phyloP scores from a whole-genome alignment of 192 early-diverging fungal genomes.

The Backusella tuberculispora region DNA sequence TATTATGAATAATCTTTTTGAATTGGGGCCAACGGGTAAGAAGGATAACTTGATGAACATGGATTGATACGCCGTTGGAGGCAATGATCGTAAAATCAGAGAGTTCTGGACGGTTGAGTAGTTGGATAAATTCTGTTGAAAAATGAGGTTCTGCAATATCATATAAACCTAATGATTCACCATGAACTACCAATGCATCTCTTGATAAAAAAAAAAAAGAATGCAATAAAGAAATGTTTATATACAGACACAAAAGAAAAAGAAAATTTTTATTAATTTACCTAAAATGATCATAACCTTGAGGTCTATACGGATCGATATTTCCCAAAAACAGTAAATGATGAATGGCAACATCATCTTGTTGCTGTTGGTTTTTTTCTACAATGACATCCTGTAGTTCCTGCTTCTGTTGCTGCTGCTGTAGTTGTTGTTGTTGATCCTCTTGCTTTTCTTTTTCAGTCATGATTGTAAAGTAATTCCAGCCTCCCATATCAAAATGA shows the following conservation, averaged over 20 bases:
- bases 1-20: constrained; percentile 47
- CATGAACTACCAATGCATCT: constrained; percentile 56
- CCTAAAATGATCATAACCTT: constrained; percentile 60
- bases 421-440: no score
- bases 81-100: constrained; percentile 59
- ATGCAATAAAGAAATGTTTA: background rate
- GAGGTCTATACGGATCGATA: constrained; percentile 54
- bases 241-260: background rate
- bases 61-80: constrained; percentile 47
- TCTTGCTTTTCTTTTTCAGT: constrained; percentile 28
- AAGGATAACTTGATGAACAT: constrained; percentile 59
- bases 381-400: constrained; percentile 15
- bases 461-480: constrained; percentile 63
- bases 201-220: constrained; percentile 23
- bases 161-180: constrained; percentile 58
- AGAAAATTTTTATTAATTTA: constrained; percentile 1
- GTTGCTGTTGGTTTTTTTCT: constrained; percentile 15
- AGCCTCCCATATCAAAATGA: constrained; percentile 52
- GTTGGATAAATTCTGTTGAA: constrained; percentile 46
- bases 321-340: constrained; percentile 57
- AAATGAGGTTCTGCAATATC: constrained; percentile 49
- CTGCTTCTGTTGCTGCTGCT: no score
- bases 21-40: constrained; percentile 66
- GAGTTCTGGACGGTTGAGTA: constrained; percentile 57
- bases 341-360: constrained; percentile 35